Evolutionary conservation across 352 stramenopile genomes (phyloP), one percentile per base, ranked within the genome.

Genomic region (Pythium dissimile): DNA sequence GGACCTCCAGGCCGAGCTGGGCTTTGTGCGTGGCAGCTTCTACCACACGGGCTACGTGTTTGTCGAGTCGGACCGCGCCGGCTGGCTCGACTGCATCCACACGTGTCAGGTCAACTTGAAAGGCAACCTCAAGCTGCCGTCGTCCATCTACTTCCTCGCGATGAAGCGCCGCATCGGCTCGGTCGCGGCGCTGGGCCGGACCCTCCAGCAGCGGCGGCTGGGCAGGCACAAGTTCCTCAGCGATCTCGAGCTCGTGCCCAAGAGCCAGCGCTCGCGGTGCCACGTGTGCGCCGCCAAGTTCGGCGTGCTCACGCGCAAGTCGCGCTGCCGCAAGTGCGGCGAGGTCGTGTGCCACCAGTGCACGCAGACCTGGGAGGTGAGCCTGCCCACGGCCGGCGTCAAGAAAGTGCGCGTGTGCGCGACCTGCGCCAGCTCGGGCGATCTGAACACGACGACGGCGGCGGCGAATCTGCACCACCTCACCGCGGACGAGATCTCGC

Each of bases 1-100:
- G 1, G 77, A 89, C 44, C 47, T 89, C 13, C 55, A 77, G 54
- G 56, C 51, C 48, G 64, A 71, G 30, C 71, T 82, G 18, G 67
- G 50, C 16, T 71, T 85, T 41, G 77, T 92, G 15, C 75, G 81
- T 7, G 81, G 71, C 45, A 87, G 71, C 49, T 79, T 89, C 43
- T 85, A 89, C 68, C 71, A 87, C 59, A 77, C 81, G 24, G 81
- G 81, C 23, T 73, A 86, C 62, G 79, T 92, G 13, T 86, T 92
- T 59, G 62, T 88, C 27, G 81, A 92, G 61, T 80, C 73, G 34
- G 77, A 92, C 11, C 64, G 70, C 3, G 64, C 66, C 0, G 81
- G 81, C 3, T 86, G 74, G 44, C 59, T 92, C 31, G 75, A 88
- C 37, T 73, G 83, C 20, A 88, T 92, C 39, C 77, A 72, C 54